phyloP scores from a whole-genome alignment of 768 basidiomycete genomes.

The Hericium rajendrae region DNA sequence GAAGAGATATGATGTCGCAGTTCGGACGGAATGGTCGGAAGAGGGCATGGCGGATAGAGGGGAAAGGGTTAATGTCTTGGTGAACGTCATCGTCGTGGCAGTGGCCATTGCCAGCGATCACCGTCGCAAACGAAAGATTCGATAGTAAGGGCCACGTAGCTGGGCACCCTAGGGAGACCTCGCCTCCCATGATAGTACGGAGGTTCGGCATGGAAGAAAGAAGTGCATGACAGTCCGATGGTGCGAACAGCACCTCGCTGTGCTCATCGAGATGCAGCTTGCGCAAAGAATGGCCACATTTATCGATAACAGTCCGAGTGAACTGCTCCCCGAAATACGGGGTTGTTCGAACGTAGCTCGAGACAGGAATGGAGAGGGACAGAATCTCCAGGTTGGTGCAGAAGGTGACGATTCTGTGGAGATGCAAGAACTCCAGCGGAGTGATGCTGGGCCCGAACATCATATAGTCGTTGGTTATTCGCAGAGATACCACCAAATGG shows the following conservation, averaged over 20 bases:
- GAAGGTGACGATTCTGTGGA: background rate
- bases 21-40: background rate
- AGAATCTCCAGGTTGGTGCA: background rate
- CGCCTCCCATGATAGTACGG: background rate
- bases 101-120: background rate
- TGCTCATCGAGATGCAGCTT: background rate
- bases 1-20: background rate
- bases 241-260: background rate
- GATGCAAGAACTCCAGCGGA: background rate
- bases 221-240: too few relatives aligned
- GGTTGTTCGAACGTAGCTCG: background rate
- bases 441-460: background rate
- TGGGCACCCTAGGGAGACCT: background rate
- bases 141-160: background rate
- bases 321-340: background rate
- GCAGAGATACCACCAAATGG: background rate
- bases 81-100: background rate
- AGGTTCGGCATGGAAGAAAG: background rate
- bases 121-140: background rate
- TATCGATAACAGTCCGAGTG: background rate
- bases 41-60: too few relatives aligned
- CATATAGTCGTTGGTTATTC: background rate
- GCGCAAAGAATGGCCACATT: background rate
- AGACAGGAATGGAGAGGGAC: background rate
- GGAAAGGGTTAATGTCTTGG: too few relatives aligned